phyloP scores from a whole-genome alignment of 2,329 filamentous ascomycete genomes.

The Trichocomaceae sp. region DNA sequence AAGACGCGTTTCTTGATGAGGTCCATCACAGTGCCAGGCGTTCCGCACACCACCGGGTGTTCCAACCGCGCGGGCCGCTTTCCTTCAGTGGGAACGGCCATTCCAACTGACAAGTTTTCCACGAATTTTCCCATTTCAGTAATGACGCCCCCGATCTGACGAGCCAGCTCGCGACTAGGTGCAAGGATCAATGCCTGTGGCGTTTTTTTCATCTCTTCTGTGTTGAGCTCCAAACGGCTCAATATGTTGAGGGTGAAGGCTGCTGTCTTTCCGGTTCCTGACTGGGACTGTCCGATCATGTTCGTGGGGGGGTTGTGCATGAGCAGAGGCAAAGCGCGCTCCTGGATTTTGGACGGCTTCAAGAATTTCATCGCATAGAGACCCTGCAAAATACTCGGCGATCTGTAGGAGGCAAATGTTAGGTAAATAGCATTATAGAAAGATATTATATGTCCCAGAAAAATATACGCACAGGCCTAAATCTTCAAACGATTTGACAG shows the following conservation, averaged over 20 bases:
- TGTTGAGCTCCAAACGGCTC: constrained; percentile 69
- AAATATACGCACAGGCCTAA: constrained; percentile 67
- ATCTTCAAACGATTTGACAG: constrained; percentile 75
- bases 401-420: constrained; percentile 30
- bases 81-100: constrained; percentile 71
- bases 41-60: constrained; percentile 80
- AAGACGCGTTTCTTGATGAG: constrained; percentile 71
- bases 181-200: constrained; percentile 87
- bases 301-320: constrained; percentile 80
- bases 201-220: constrained; percentile 46
- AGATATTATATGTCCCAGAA: background rate
- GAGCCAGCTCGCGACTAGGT: constrained; percentile 87
- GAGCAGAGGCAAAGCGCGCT: constrained; percentile 84
- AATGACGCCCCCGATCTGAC: constrained; percentile 86
- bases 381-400: constrained; percentile 64
- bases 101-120: constrained; percentile 64
- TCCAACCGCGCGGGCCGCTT: constrained; percentile 62
- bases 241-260: constrained; percentile 92
- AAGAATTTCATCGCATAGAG: constrained; percentile 77
- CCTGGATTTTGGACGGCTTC: constrained; percentile 97
- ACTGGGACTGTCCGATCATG: constrained; percentile 98
- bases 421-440: background rate
- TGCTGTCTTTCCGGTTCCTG: constrained; percentile 94
- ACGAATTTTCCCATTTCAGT: constrained; percentile 78
- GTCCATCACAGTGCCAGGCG: constrained; percentile 87